Base-by-base conservation (phyloP, 345 rosid species). In the Corymbia maculata region DNA sequence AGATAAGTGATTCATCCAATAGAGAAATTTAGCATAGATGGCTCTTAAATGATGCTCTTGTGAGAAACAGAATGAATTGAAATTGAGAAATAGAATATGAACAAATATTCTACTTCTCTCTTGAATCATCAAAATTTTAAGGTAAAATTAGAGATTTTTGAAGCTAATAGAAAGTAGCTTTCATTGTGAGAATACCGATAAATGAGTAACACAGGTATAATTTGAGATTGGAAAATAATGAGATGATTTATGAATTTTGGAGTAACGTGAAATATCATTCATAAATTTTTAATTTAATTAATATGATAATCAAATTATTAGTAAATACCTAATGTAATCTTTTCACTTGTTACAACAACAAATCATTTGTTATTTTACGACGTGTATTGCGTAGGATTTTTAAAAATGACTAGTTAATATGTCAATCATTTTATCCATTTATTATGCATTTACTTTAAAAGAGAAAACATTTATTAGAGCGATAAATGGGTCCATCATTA, bases 261-360 rank as follows among this genome's bases (percentile, higher is more conserved):
- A 66, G 2, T 14, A 8, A 66, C 0, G 3, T 7, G 19, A 0
- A 30, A 68, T 3, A 10, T 14, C 61, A 15, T 7, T 8, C 3
- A 7, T 15, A 30, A 30, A 14, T 0, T 14, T 66, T 66, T 66
- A 64, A n/a, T 64, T 66, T 66, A 30, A 30, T 66, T 30, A 66
- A 15, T 15, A 30, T 66, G 1, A 0, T 15, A 1, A 10, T 0
- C 7, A 66, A 66, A 68, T 11, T 15, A 30, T 68, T 30, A 0
- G 11, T 24, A 24, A 59, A 59, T 59, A 2, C 26, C 10, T 3
- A 59, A 59, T 11, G 1, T 1, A 22, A 1, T 55, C 61, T 21
- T 55, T 22, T 0, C 2, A 0, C 2, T 55, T 55, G 6, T 55
- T 22, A 55, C 22, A 55, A 9, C 6, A 22, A 55, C 61, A 55